Percentiles rank a stretch among this genome's conserved stretches.
Evolutionary conservation across 163 green algal species (phyloP).

Genomic region (Scenedesmus sp.): DNA sequence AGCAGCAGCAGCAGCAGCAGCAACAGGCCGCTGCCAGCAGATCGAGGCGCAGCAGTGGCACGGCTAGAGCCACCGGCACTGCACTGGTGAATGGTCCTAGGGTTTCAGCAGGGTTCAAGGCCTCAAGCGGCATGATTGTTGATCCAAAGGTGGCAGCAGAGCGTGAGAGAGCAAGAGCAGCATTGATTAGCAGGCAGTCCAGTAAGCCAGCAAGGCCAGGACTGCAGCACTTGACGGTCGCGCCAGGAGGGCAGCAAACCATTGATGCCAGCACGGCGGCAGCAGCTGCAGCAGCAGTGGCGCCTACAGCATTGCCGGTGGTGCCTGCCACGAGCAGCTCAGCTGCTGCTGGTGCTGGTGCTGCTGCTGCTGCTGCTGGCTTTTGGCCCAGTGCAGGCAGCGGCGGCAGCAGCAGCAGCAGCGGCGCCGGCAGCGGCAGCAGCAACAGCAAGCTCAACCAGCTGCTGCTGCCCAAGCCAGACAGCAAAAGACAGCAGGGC

Average conservation of each 20-base stretch:
- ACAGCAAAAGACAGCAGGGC: neutral
- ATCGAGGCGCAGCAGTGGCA: neutral
- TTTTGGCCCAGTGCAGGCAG: neutral
- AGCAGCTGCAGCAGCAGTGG: neutral
- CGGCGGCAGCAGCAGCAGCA: conserved; percentile 13
- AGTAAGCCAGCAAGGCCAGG: neutral
- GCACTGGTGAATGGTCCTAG: neutral
- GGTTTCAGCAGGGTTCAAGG: neutral
- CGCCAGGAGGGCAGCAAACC: neutral
- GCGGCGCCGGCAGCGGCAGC: neutral
- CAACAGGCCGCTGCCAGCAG: neutral
- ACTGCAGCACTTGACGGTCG: neutral
- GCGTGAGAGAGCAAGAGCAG: neutral
- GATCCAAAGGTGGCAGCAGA: neutral
- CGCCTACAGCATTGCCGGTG: no score
- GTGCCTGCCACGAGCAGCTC: neutral
- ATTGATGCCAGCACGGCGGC: neutral
- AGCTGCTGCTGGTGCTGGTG: neutral
- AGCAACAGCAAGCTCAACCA: neutral
- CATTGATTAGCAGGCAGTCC: neutral
- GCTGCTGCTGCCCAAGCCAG: neutral
- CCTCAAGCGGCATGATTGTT: neutral
- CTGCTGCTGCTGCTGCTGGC: neutral
- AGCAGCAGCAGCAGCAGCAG: neutral
- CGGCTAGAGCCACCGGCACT: neutral